Conservation (phyloP, 2,329 filamentous ascomycete genomes). For the Polychaeton citri region DNA sequence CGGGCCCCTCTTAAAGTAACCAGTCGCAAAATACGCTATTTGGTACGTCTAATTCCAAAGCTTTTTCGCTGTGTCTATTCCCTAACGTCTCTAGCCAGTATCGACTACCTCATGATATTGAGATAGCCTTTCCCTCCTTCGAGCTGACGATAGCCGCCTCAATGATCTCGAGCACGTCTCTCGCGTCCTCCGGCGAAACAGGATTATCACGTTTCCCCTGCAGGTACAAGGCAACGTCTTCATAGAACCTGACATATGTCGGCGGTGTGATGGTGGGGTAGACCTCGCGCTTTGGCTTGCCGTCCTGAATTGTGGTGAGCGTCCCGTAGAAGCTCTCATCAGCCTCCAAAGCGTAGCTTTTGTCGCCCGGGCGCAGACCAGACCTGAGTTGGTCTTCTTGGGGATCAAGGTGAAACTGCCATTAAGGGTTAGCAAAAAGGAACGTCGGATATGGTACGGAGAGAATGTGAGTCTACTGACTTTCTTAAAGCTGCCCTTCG, state of each 20-base stretch:
- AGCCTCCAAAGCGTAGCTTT: slow-evolving; percentile 52
- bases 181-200: slow-evolving; percentile 40
- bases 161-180: slow-evolving; percentile 42
- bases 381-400: slow-evolving; percentile 62
- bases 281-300: slow-evolving; percentile 32
- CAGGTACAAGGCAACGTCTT: slow-evolving; percentile 38
- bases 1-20: too few species aligned
- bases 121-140: slow-evolving; percentile 32
- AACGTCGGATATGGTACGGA: too few species aligned
- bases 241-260: slow-evolving; percentile 59
- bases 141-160: slow-evolving; percentile 44
- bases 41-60: too few species aligned
- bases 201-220: slow-evolving; percentile 39
- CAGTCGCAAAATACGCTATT: too few species aligned
- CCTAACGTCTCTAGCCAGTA: too few species aligned
- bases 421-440: too few species aligned
- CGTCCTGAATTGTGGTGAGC: slow-evolving; percentile 41
- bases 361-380: slow-evolving; percentile 48
- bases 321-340: slow-evolving; percentile 44
- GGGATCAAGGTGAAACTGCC: slow-evolving; percentile 46
- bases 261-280: slow-evolving; percentile 50
- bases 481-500: slow-evolving; percentile 64
- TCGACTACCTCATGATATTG: background rate
- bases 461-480: slow-evolving; percentile 21
- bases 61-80: too few species aligned